Conservation (phyloP, 768 basidiomycete species). For the Lactifluus rugatus region DNA sequence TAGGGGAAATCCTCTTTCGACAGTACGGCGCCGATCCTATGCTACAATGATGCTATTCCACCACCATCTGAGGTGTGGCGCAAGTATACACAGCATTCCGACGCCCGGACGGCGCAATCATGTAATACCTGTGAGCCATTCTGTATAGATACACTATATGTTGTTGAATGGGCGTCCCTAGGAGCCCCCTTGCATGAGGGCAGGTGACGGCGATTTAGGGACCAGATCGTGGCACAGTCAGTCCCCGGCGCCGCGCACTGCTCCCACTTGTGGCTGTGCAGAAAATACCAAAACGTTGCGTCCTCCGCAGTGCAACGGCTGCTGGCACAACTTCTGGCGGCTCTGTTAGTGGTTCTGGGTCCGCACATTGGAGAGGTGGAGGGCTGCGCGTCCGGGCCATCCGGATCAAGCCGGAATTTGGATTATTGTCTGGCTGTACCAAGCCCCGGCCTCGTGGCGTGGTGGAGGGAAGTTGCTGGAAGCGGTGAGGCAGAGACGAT, state of each 20-base stretch:
- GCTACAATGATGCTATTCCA: slow-evolving; percentile 7
- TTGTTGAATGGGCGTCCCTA: background rate
- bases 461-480: slow-evolving; percentile 13
- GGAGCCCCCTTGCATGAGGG: background rate
- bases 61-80: background rate
- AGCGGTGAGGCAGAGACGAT: slow-evolving; percentile 15
- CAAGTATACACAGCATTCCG: slow-evolving; percentile 3
- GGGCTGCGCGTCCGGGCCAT: slow-evolving; percentile 19
- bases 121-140: background rate
- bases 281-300: slow-evolving; percentile 19
- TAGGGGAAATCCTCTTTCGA: background rate
- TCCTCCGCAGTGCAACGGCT: slow-evolving; percentile 2
- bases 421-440: slow-evolving; percentile 4
- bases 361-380: background rate
- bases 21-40: background rate
- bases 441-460: slow-evolving; percentile 13
- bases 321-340: background rate
- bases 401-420: slow-evolving; percentile 4
- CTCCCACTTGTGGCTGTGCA: slow-evolving; percentile 7
- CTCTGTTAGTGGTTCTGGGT: background rate
- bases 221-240: slow-evolving; percentile 2
- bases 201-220: background rate
- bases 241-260: background rate
- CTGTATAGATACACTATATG: background rate
- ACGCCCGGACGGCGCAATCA: background rate